These are phyloP conservation scores for Ceratocystiopsis brevicomis DNA, from an alignment of 2,329 filamentous ascomycete genomes.

Conservation along the genomic window DNA sequence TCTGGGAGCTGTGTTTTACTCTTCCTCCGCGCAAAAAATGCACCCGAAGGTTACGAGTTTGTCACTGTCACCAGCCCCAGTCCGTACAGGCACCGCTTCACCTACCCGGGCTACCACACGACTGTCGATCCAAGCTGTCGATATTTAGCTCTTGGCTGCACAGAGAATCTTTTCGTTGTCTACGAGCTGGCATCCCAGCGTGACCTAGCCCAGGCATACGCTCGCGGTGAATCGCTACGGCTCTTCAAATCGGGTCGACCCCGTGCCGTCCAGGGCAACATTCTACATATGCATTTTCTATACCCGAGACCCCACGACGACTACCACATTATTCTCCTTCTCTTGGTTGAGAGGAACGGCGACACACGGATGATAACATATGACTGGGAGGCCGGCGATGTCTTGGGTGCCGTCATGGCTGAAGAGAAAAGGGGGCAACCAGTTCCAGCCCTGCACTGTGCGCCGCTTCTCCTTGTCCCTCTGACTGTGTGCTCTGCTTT, in stretches of 20 bases:
- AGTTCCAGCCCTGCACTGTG: slow-evolving; percentile 30
- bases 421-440: slow-evolving; percentile 30
- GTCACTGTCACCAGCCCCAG: slow-evolving; percentile 34
- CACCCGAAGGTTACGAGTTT: slow-evolving; percentile 35
- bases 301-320: slow-evolving; percentile 48
- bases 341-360: slow-evolving; percentile 35
- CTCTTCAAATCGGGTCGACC: slow-evolving; percentile 34
- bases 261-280: slow-evolving; percentile 44
- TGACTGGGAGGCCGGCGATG: slow-evolving; percentile 38
- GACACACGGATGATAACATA: slow-evolving; percentile 35
- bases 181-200: slow-evolving; percentile 45
- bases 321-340: slow-evolving; percentile 55
- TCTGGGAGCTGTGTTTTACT: slow-evolving; percentile 59
- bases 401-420: slow-evolving; percentile 25
- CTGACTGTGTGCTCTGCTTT: slow-evolving; percentile 53
- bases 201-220: slow-evolving; percentile 31
- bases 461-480: slow-evolving; percentile 55
- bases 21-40: slow-evolving; percentile 33
- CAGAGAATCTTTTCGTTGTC: slow-evolving; percentile 51
- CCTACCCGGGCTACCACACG: slow-evolving; percentile 44
- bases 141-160: slow-evolving; percentile 49
- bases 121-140: slow-evolving; percentile 60
- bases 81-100: slow-evolving; percentile 37
- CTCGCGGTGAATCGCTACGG: slow-evolving; percentile 23
- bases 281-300: slow-evolving; percentile 75